Evolutionary conservation across 768 basidiomycete genomes (phyloP), one percentile per base, ranked within the genome.

Genomic region (Boletus vermiculosoides): DNA sequence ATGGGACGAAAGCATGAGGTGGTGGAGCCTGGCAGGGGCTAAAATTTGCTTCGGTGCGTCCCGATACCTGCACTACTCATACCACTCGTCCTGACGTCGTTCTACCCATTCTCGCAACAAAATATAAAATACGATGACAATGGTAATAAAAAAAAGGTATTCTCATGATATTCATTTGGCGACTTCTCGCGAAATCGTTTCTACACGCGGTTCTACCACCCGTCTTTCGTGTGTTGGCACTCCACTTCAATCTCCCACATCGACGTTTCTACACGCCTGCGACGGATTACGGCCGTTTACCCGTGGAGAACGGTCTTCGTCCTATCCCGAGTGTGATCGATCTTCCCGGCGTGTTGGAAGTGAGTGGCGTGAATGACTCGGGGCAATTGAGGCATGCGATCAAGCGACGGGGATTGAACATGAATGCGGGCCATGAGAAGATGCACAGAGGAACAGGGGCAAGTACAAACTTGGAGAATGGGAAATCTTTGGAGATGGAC

Each of bases 251-350:
- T 9, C 82, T 98, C 5, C 96, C 95, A 0, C 84, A 86, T 58
- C 82, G 96, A 11, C 80, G 92, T 16, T 93, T 92, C 74, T 97
- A 98, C 70, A 90, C 87, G 6, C 88, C 93, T 30, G 92, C 94
- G 31, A 94, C 93, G 64, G 94, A 94, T 63, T 97, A 97, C 71
- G 80, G 78, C 31, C 79, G 71, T 28, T 83, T 90, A 1, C 88
- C 88, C 0, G 74, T 81, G 34, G 83, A 86, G 58, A 74, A 73
- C 22, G 74, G 77, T 7, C 72, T 94, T 45, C 83, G 83, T 52
- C 80, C 92, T 0, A 85, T 96, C 62, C 94, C 94, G 10, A 88
- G 86, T 70, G 84, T 95, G 50, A 88, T 97, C 58, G 91, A 95
- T 66, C 78, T 97, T 13, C 83, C 89, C 0, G 54, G 59, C 18